A percentile compares a stretch with the other conserved stretches of the same genome.
These are phyloP conservation scores for Colletotrichum sp. DNA, from an alignment of 2,329 filamentous ascomycete species.

Conservation along the genomic window DNA sequence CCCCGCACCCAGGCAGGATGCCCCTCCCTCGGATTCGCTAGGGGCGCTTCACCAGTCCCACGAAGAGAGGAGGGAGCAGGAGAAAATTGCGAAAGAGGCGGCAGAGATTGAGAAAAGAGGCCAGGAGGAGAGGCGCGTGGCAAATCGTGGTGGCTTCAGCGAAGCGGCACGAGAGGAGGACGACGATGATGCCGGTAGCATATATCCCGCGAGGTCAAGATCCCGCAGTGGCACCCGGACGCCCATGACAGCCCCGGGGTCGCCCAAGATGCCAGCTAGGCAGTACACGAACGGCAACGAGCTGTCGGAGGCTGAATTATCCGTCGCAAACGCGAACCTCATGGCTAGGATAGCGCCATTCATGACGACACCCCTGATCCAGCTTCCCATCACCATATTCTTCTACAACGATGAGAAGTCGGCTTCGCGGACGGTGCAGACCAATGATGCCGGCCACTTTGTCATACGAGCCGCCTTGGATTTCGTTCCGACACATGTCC, in stretches of 20 bases:
- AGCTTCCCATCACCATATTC: constrained; percentile 85
- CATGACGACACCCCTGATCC: constrained; percentile 80
- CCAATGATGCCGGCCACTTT: constrained; percentile 91
- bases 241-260: constrained; percentile 45
- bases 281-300: constrained; percentile 51
- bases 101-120: constrained; percentile 77
- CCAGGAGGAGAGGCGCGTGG: constrained; percentile 72
- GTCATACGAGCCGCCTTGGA: constrained; percentile 78
- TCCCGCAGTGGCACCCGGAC: constrained; percentile 37
- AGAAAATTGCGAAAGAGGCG: constrained; percentile 76
- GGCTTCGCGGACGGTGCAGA: constrained; percentile 82
- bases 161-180: constrained; percentile 61
- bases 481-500: constrained; percentile 88
- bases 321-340: constrained; percentile 82
- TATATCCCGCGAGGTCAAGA: constrained; percentile 28
- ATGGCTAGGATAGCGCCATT: constrained; percentile 90
- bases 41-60: constrained; percentile 41
- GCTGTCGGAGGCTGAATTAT: constrained; percentile 78
- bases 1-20: constrained; percentile 63
- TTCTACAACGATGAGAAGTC: constrained; percentile 90
- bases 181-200: constrained; percentile 38
- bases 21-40: constrained; percentile 23
- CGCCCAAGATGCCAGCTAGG: constrained; percentile 45
- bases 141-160: constrained; percentile 75
- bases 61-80: constrained; percentile 60